A percentile compares a stretch with the other conserved stretches of the same genome.
Conservation (phyloP, 768 basidiomycete species). For the Roridomyces roridus region DNA sequence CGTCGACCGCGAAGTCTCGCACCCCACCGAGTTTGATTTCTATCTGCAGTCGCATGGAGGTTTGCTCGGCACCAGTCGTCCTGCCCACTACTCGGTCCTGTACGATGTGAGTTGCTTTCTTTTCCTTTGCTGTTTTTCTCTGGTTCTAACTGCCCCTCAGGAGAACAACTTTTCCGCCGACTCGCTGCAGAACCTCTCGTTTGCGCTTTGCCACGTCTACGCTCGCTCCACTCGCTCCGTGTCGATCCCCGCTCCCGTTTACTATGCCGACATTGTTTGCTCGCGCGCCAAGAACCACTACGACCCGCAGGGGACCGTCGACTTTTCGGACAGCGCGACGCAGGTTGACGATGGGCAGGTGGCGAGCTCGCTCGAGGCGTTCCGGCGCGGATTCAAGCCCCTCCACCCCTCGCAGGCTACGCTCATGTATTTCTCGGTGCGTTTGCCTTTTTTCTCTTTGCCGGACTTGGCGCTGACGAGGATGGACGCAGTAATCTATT, state of each 20-base stretch:
- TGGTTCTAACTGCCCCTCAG: slow-evolving; percentile 10
- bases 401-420: slow-evolving; percentile 55
- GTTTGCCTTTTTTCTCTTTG: too few species aligned
- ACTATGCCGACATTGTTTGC: slow-evolving; percentile 66
- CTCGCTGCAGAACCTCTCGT: slow-evolving; percentile 68
- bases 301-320: slow-evolving; percentile 61
- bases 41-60: slow-evolving; percentile 62
- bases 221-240: slow-evolving; percentile 24
- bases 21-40: slow-evolving; percentile 64
- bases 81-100: slow-evolving; percentile 25
- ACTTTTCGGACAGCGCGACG: slow-evolving; percentile 67
- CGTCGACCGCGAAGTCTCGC: slow-evolving; percentile 58
- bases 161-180: slow-evolving; percentile 65
- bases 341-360: slow-evolving; percentile 47
- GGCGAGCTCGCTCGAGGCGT: slow-evolving; percentile 52
- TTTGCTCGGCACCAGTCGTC: slow-evolving; percentile 58
- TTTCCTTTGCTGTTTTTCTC: neutral
- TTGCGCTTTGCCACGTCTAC: slow-evolving; percentile 65
- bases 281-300: slow-evolving; percentile 84
- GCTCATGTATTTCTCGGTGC: slow-evolving; percentile 64
- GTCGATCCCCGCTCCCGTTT: slow-evolving; percentile 25
- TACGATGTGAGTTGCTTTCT: slow-evolving; percentile 33
- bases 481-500: too few species aligned
- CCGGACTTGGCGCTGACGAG: too few species aligned
- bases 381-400: slow-evolving; percentile 59